Conservation (phyloP, 2,329 filamentous ascomycete species). For the Xylariaceae sp. region DNA sequence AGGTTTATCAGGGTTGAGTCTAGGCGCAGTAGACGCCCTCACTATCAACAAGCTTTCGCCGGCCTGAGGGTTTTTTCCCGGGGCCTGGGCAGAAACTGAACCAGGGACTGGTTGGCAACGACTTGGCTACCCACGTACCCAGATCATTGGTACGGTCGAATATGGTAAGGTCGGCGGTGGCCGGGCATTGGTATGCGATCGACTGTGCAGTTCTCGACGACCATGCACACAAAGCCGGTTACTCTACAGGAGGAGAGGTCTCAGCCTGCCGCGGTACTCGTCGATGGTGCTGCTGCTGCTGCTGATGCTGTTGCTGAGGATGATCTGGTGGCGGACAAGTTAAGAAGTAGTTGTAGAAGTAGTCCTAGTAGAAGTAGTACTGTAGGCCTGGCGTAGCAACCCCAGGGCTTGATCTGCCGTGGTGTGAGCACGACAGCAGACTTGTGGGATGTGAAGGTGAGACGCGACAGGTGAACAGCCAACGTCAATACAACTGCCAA, state of each 20-base stretch:
- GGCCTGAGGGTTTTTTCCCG: neutral
- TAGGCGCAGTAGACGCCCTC: constrained; percentile 9
- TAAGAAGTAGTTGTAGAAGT: neutral
- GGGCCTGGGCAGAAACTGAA: constrained; percentile 4
- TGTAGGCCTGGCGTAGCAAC: too few relatives aligned
- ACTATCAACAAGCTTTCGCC: constrained; percentile 14
- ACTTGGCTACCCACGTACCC: constrained; percentile 9
- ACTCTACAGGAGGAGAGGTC: constrained; percentile 7
- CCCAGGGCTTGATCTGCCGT: neutral
- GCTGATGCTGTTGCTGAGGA: too few relatives aligned
- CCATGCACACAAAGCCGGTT: constrained; percentile 13
- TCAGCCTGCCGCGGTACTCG: constrained; percentile 12
- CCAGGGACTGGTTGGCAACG: constrained; percentile 7
- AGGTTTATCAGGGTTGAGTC: constrained; percentile 16
- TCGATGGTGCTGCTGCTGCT: neutral
- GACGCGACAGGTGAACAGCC: constrained; percentile 7
- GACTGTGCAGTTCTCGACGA: constrained; percentile 1
- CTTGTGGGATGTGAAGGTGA: constrained; percentile 6
- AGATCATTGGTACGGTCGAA: constrained; percentile 15
- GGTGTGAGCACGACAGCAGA: neutral
- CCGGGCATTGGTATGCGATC: constrained; percentile 9
- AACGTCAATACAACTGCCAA: neutral
- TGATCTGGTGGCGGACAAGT: neutral
- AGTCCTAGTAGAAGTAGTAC: too few relatives aligned
- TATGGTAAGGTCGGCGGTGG: constrained; percentile 1